A percentile compares a stretch with the other conserved stretches of the same genome.
phyloP scores from a whole-genome alignment of 768 basidiomycete species.

The Gloeopeniophorella convolvens region DNA sequence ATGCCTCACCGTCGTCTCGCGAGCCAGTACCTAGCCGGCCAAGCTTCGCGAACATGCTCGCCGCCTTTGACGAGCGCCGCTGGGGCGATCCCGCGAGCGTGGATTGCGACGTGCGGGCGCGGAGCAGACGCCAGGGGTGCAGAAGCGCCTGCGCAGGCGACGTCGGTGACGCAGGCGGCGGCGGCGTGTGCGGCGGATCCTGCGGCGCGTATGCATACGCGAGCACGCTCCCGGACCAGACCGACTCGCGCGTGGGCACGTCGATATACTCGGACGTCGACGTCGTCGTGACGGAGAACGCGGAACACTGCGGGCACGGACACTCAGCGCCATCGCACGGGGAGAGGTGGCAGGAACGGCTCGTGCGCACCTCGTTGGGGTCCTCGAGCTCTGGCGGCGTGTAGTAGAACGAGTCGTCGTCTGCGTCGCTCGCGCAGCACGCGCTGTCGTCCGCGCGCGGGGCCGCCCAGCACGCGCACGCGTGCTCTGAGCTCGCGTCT shows the following conservation, averaged over 20 bases:
- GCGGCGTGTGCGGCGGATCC: background rate
- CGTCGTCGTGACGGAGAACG: slow-evolving; percentile 32
- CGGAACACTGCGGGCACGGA: slow-evolving; percentile 24
- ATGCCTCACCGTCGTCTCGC: slow-evolving; percentile 22
- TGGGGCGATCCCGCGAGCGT: slow-evolving; percentile 11
- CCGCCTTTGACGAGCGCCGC: slow-evolving; percentile 21
- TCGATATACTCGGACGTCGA: slow-evolving; percentile 32
- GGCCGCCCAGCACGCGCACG: slow-evolving; percentile 2
- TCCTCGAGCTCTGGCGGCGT: slow-evolving; percentile 10
- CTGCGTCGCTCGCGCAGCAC: slow-evolving; percentile 5
- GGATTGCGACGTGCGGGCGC: slow-evolving; percentile 11
- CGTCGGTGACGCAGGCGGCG: slow-evolving; percentile 9
- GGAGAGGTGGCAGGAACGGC: too few relatives aligned
- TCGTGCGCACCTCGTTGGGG: slow-evolving; percentile 17
- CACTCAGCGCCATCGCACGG: background rate
- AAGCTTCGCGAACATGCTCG: slow-evolving; percentile 22
- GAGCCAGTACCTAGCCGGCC: slow-evolving; percentile 13
- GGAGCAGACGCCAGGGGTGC: slow-evolving; percentile 11
- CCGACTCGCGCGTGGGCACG: slow-evolving; percentile 20
- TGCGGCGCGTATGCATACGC: slow-evolving; percentile 12
- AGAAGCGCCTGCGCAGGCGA: slow-evolving; percentile 25
- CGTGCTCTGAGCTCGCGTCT: background rate
- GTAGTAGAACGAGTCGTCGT: slow-evolving; percentile 12
- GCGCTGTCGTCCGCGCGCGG: slow-evolving; percentile 3
- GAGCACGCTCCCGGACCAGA: slow-evolving; percentile 17